Evolutionary conservation across 495 filamentous ascomycete species (phyloP), one percentile per base, ranked within the genome.

Genomic region (Lophium mytilinum): DNA sequence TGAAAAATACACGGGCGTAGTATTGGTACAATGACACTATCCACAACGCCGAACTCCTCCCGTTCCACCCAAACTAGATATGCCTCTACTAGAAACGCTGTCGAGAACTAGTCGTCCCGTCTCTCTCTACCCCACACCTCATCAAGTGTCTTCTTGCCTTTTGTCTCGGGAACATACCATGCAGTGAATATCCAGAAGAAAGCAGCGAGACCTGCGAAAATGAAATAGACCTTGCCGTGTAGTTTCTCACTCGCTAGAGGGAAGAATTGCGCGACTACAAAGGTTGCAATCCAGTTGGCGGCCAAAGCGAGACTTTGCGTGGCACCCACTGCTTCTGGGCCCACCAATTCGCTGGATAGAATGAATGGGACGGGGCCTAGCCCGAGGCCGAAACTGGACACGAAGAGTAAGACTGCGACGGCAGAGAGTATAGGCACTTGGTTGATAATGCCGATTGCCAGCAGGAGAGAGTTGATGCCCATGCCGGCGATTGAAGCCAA

Each of bases 331-430:
- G 92, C 91, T 62, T 92, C 87, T 3, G 87, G 83, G 0, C 84
- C 87, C 4, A 96, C 94, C 3, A 95, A 80, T 71, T 96, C 91
- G 2, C 85, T 86, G 0, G 90, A 84, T 35, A 98, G 78, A 63
- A 96, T 92, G 73, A 97, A 98, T 0, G 93, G 93, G 2, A 98
- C 84, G 0, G 93, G 94, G 0, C 93, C 93, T 0, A 98, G 76
- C 1, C 93, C 93, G n/a, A 95, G 75, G 3, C 87, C 92, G 61
- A 97, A 98, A 63, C 83, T 85, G 15, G 83, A 79, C 7, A 97
- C 93, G 63, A 97, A 98, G 18, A 88, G 68, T 4, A 97, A 71
- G 1, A 89, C 87, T 0, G 88, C 83, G 9, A 92, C 69, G 0
- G 89, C 92, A 7, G 88, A 93, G 18, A 94, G 69, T 41, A 85